A percentile compares a stretch with the other conserved stretches of the same genome.
Evolutionary conservation across 768 basidiomycete species (phyloP).

Genomic region (Boletellus emodensis): DNA sequence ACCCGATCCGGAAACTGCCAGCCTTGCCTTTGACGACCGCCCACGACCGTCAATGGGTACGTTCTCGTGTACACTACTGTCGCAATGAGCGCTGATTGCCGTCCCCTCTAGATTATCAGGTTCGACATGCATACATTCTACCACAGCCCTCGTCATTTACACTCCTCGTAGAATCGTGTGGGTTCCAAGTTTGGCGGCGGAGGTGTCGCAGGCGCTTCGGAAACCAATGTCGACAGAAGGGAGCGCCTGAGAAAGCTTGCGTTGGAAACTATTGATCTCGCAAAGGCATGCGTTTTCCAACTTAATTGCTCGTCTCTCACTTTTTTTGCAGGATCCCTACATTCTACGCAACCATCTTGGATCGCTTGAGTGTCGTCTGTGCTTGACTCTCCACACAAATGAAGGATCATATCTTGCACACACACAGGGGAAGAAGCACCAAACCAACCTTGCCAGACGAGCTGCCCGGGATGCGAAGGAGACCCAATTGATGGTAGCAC

Average conservation of each 20-base stretch:
- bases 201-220: constrained; percentile 92
- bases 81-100: constrained; percentile 4
- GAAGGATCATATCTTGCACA: constrained; percentile 99
- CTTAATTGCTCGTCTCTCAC: constrained; percentile 3
- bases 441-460: constrained; percentile 94
- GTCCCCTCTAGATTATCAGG: constrained; percentile 59
- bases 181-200: constrained; percentile 95
- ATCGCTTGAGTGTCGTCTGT: constrained; percentile 96
- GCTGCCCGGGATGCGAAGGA: constrained; percentile 98
- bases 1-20: constrained; percentile 14
- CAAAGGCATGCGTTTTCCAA: constrained; percentile 59
- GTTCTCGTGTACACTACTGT: not conserved
- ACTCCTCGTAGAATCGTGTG: constrained; percentile 73
- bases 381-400: constrained; percentile 97
- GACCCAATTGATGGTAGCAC: constrained; percentile 83
- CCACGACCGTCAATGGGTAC: constrained; percentile 28
- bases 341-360: constrained; percentile 98
- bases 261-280: constrained; percentile 95
- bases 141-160: not conserved
- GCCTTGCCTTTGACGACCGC: not conserved
- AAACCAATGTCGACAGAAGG: constrained; percentile 91
- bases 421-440: constrained; percentile 99
- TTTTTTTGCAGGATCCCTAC: constrained; percentile 75
- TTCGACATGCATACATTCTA: constrained; percentile 23
- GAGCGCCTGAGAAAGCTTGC: constrained; percentile 94